Base-by-base conservation (phyloP, 768 basidiomycete genomes). In the Dictyophora rubrovolvata region DNA sequence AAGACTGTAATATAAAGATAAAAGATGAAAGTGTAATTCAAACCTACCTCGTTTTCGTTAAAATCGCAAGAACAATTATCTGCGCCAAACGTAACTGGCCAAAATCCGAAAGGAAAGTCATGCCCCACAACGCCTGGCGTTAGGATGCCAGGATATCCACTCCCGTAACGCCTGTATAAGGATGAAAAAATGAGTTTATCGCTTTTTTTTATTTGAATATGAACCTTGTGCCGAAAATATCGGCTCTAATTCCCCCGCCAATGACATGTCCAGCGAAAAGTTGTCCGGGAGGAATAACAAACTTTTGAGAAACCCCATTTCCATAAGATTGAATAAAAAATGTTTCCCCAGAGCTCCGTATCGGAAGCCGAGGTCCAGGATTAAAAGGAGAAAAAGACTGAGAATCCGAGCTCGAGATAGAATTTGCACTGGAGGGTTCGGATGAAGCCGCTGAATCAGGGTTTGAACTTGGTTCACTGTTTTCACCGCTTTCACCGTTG, bases 71-170 rank as follows among this genome's bases (percentile, higher is more conserved):
- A 64, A 46, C 52, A 73, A 23, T 59, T 64, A 22, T 46, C 62
- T 1, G 69, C 69, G 1, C 70, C 71, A 79, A 81, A 85, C 0
- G 75, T 74, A 10, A 86, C 47, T 7, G 85, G 85, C 84, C 84
- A 86, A 70, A 77, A 87, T 62, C 74, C 75, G 66, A 83, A 86
- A 0, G 85, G 85, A 65, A 87, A 86, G 1, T 74, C 74, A 0
- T 75, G 74, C 0, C 76, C 76, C 0, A 62, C 48, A 17, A 83
- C 79, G 14, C 82, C 81, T 3, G 74, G 72, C 7, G 72, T 71
- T 3, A 64, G 1, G 5, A 74, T 22, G 1, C 80, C 79, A 36
- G 83, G 83, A 64, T 86, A 85, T 2, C 85, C 84, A 62, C 82
- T 85, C 6, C 84, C 84, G 61, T 84, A 85, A 3, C 65, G 60